Evolutionary conservation across 75 land plant genomes (phyloP), one percentile per base, ranked within the genome.

Genomic region (Pinus albicaulis): DNA sequence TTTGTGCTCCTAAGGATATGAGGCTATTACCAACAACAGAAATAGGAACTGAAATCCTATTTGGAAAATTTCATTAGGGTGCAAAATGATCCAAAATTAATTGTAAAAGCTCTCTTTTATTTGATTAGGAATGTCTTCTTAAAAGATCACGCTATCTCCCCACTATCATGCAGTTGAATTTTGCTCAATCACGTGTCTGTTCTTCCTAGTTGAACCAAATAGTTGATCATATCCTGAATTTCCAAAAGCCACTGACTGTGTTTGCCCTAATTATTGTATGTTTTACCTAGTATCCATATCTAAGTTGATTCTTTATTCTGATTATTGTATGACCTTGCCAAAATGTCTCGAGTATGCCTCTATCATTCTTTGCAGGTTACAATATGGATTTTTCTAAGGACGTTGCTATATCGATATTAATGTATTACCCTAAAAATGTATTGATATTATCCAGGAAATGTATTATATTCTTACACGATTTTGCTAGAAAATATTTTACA

Each of bases 381-480:
- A 41, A 41, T 68, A 20, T 38, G 23, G 68, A 64, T 64, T 64
- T 24, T 64, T 7, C 22, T 44, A 7, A 10, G 2, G 11, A 0
- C 7, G n/a, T 8, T 48, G 53, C 53, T 48, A 12, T 48, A 48
- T 48, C 11, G 53, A 48, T 48, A 48, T 10, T 10, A 48, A 10
- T 10, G 10, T 48, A 48, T 10, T 10, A 48, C 53, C 53, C 53
- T 48, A 48, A 10, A 48, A 68, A 52, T 41, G 53, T 41, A 19
- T n/a, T 41, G 52, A 68, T 68, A 17, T 68, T 20, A 68, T 68
- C 20, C 71, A 19, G 44, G 23, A 68, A 34, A 38, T 68, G 71
- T 68, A 41, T 38, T 44, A 68, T 68, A 28, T 20, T 68, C 48
- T 41, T 53, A 68, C 11, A 41, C n/a, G 34, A 17, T 28, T 64